Evolutionary conservation across 2,329 filamentous ascomycete species (phyloP), one percentile per base, ranked within the genome.

Genomic region (Hypoxylon sp.): DNA sequence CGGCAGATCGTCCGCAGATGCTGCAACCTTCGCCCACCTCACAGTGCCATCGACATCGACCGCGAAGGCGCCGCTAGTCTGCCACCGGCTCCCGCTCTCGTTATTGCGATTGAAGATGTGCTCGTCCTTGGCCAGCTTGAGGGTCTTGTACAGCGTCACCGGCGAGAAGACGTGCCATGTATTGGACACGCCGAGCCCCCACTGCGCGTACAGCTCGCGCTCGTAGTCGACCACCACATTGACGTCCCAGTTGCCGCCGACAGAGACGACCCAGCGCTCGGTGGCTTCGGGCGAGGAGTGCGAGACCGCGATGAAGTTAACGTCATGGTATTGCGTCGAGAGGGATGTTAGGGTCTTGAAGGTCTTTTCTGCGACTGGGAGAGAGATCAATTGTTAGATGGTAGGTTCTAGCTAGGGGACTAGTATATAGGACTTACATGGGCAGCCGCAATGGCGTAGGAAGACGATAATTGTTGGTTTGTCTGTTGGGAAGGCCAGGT

Each of bases 381-480:
- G 32, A 25, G n/a, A 4, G 53, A 21, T 45, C 1, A 19, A 9
- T 2, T 29, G 25, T 54, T 43, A 50, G 23, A 30, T 21, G 23
- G 9, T 45, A 19, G 6, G 30, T 34, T 34, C 8, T 25, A 14
- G 19, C 16, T 25, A 12, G 30, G 46, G 21, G 4, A n/a, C 6
- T 43, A 5, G 25, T 32, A 30, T 30, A 23, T 43, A 19, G 23
- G 8, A 77, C 84, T 74, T 84, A 91, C 90, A 92, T 9, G 90
- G 90, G 79, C 90, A 92, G 32, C 90, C 91, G 75, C 90, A 93
- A 75, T 93, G 90, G 32, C 91, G 83, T 5, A 93, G 82, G 73
- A 93, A 93, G 14, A 87, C 84, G 19, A 93, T 78, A 1, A 93
- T 75, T 0, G 85, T 86, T 0, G 88, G 87, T 71, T 85, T 87